Base-by-base conservation (phyloP, 176 grass and related monocot genomes). In the Cenchrus americanus region DNA sequence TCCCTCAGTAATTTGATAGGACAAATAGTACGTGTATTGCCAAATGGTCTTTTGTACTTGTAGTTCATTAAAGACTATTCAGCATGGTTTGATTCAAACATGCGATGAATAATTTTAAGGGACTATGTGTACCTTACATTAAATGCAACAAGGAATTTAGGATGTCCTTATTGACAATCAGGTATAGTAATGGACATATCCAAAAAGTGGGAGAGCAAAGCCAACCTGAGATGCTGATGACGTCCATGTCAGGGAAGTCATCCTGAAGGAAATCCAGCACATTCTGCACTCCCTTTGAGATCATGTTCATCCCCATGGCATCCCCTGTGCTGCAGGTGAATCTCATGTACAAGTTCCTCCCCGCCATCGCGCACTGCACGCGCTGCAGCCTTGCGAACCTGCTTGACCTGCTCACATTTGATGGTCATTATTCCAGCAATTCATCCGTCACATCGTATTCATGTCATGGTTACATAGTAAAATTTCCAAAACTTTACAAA, bases 261-360 rank as follows among this genome's bases (percentile, higher is more conserved):
- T 83, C 85, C 73, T 88, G 77, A 47, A 99, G 91, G 66, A 85
- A 96, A 54, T 99, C 93, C 62, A 99, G 55, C 66, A 99, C 96
- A 57, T 92, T 94, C 17, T 99, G 93, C 9, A 99, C 93, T 6
- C 93, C 96, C 84, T 96, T 96, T 37, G 96, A 99, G 51, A 99
- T 86, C 93, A 99, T 96, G 84, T 99, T 95, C 96, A 99, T 99
- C 27, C 93, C 96, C 96, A 99, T 99, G 13, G 96, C 96, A 67
- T 99, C 96, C 61, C 96, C 96, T 3, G 96, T 99, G 82, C 87
- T 87, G 87, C 91, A 99, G 77, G 47, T 80, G 77, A 99, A 96
- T 86, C 96, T 90, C 89, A 99, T 92, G 91, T 96, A 96, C 73
- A 99, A 71, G 58, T 94, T 99, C 86, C 96, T 99, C 64, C 96